These are phyloP conservation scores for Aspergillus cavernicola DNA, from an alignment of 495 filamentous ascomycete species.

Conservation along the genomic window DNA sequence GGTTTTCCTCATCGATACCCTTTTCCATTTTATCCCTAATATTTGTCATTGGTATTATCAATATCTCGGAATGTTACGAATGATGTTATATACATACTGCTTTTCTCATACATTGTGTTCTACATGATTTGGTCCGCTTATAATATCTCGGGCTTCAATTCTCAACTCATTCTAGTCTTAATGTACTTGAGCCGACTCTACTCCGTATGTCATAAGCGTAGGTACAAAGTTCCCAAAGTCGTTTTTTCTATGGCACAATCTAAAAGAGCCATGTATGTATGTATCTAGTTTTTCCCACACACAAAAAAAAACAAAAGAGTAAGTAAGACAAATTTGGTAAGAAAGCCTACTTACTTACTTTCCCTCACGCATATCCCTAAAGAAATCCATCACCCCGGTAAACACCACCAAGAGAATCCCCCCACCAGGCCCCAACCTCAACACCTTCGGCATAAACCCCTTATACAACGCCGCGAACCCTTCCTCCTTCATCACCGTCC, in stretches of 20 bases:
- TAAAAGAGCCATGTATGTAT: neutral
- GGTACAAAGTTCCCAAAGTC: neutral
- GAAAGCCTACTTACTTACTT: neutral
- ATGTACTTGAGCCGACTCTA: neutral
- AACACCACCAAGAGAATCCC: slow-evolving; percentile 92
- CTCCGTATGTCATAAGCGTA: too few species aligned
- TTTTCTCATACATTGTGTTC: neutral
- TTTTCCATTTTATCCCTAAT: slow-evolving; percentile 22
- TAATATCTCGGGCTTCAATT: neutral
- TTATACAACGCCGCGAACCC: slow-evolving; percentile 93
- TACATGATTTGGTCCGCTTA: neutral
- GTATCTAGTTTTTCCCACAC: neutral
- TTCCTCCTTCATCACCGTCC: slow-evolving; percentile 86
- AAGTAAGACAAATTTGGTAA: neutral
- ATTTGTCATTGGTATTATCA: slow-evolving; percentile 2
- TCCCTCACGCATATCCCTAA: slow-evolving; percentile 50
- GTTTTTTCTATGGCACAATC: slow-evolving; percentile 2
- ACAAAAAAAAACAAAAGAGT: neutral
- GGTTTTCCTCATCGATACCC: slow-evolving; percentile 34
- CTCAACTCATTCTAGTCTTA: neutral
- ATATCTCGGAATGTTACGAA: slow-evolving; percentile 7
- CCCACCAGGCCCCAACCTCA: slow-evolving; percentile 82
- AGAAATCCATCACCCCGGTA: slow-evolving; percentile 92
- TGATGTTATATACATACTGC: slow-evolving; percentile 7
- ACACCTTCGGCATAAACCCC: slow-evolving; percentile 94